A percentile compares a stretch with the other conserved stretches of the same genome.
phyloP scores from a whole-genome alignment of 805 yeast genomes.

The Sugiyamaella lignohabitans region DNA sequence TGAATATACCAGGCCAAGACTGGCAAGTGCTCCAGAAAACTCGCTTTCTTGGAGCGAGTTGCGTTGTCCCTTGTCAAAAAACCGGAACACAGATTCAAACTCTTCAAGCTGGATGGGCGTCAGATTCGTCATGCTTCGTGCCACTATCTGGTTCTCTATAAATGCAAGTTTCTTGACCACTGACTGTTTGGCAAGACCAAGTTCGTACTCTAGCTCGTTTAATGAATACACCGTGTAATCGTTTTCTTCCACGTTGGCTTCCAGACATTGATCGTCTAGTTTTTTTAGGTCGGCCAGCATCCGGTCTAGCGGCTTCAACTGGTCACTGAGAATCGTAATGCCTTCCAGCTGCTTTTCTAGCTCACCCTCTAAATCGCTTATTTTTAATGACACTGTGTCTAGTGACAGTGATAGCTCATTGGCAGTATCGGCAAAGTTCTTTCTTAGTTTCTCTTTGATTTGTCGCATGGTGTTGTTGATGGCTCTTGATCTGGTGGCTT shows the following conservation, averaged over 20 bases:
- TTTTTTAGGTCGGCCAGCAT: slow-evolving; percentile 27
- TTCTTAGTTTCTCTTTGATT: slow-evolving; percentile 31
- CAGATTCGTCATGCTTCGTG: slow-evolving; percentile 30
- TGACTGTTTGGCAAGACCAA: slow-evolving; percentile 33
- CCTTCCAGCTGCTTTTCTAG: slow-evolving; percentile 35
- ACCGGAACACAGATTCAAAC: slow-evolving; percentile 40
- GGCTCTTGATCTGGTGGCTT: slow-evolving; percentile 28
- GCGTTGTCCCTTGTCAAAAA: slow-evolving; percentile 35
- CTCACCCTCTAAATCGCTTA: slow-evolving; percentile 31
- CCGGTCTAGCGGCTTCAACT: slow-evolving; percentile 32
- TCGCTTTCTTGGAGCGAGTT: slow-evolving; percentile 37
- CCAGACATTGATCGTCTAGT: slow-evolving; percentile 26
- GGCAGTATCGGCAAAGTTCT: slow-evolving; percentile 32
- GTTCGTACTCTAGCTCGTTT: slow-evolving; percentile 36
- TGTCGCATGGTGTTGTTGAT: slow-evolving; percentile 31
- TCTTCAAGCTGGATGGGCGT: slow-evolving; percentile 37
- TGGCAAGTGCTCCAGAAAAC: slow-evolving; percentile 39
- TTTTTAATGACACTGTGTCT: slow-evolving; percentile 24
- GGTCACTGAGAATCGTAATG: slow-evolving; percentile 32
- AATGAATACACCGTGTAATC: slow-evolving; percentile 33
- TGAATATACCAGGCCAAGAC: slow-evolving; percentile 35
- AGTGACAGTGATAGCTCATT: slow-evolving; percentile 28
- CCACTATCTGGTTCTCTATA: slow-evolving; percentile 38
- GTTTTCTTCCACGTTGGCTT: slow-evolving; percentile 36
- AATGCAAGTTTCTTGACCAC: slow-evolving; percentile 38